Conservation (phyloP, 108 stramenopile species). For the Discostella stelligeroides region DNA sequence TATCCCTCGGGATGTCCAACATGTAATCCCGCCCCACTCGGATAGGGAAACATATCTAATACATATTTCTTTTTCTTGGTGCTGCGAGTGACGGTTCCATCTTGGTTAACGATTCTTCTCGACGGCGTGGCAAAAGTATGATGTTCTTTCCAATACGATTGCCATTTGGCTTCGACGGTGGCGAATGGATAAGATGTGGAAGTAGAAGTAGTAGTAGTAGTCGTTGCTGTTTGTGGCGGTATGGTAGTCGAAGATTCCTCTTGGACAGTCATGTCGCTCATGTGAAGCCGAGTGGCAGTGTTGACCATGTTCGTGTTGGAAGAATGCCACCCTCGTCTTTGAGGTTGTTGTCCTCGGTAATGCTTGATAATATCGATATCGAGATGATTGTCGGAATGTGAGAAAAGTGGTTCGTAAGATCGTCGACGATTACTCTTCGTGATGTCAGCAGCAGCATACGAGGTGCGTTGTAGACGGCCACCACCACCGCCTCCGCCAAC, state of each 20-base stretch:
- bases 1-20: constrained; percentile 98
- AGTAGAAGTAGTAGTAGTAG: not conserved
- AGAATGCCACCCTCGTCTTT: not conserved
- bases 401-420: too few relatives aligned
- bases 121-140: constrained; percentile 83
- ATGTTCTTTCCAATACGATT: constrained; percentile 83
- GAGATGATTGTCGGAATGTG: not conserved
- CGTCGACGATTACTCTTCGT: too few relatives aligned
- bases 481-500: not conserved
- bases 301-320: too few relatives aligned
- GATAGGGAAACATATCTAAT: constrained; percentile 99
- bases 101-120: constrained; percentile 30
- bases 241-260: not conserved
- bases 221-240: too few relatives aligned
- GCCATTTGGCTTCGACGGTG: constrained; percentile 89
- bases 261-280: constrained; percentile 15
- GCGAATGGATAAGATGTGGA: constrained; percentile 67
- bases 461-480: too few relatives aligned
- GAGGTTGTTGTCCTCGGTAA: not conserved
- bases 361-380: not conserved
- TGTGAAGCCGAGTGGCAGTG: constrained; percentile 1
- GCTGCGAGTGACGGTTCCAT: constrained; percentile 43
- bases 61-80: constrained; percentile 91
- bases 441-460: too few relatives aligned
- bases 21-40: constrained; percentile 96